A percentile compares a stretch with the other conserved stretches of the same genome.
Conservation (phyloP, 805 yeast genomes). For the Suhomyces prunicola region DNA sequence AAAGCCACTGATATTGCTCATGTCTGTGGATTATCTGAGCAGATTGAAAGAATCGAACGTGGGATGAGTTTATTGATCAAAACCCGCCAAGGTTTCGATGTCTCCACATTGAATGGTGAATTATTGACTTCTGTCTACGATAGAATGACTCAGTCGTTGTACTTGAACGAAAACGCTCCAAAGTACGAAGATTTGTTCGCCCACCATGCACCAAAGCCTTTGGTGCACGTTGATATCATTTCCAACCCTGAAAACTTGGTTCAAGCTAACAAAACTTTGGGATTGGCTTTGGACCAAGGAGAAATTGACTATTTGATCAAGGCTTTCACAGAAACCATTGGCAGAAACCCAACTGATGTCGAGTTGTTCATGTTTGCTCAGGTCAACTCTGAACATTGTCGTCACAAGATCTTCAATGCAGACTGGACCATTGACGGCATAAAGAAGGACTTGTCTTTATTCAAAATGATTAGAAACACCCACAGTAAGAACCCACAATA, state of each 20-base stretch:
- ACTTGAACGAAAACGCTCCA: conserved; percentile 57
- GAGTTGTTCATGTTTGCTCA: conserved; percentile 99
- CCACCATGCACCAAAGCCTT: conserved; percentile 77
- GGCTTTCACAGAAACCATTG: conserved; percentile 72
- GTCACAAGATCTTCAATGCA: conserved; percentile 98
- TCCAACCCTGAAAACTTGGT: conserved; percentile 55
- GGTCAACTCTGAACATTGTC: conserved; percentile 98
- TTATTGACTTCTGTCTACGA: conserved; percentile 75
- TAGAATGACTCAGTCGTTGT: conserved; percentile 87
- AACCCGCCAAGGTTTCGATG: conserved; percentile 56
- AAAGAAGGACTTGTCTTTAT: conserved; percentile 68
- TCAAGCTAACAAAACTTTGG: conserved; percentile 77
- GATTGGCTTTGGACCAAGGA: conserved; percentile 91
- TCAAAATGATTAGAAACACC: conserved; percentile 95
- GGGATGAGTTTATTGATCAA: conserved; percentile 75
- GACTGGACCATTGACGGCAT: conserved; percentile 94
- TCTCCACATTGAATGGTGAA: conserved; percentile 30
- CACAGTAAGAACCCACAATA: conserved; percentile 73
- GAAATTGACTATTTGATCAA: conserved; percentile 85
- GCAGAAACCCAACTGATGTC: conserved; percentile 95
- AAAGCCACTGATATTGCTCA: conserved; percentile 94
- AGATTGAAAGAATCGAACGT: conserved; percentile 83
- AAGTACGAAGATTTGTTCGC: conserved; percentile 67
- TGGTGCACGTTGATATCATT: conserved; percentile 68
- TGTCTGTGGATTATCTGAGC: conserved; percentile 75